These are phyloP conservation scores for Aspergillus pseudoglaucus DNA, from an alignment of 2,329 filamentous ascomycete genomes.

Conservation along the genomic window DNA sequence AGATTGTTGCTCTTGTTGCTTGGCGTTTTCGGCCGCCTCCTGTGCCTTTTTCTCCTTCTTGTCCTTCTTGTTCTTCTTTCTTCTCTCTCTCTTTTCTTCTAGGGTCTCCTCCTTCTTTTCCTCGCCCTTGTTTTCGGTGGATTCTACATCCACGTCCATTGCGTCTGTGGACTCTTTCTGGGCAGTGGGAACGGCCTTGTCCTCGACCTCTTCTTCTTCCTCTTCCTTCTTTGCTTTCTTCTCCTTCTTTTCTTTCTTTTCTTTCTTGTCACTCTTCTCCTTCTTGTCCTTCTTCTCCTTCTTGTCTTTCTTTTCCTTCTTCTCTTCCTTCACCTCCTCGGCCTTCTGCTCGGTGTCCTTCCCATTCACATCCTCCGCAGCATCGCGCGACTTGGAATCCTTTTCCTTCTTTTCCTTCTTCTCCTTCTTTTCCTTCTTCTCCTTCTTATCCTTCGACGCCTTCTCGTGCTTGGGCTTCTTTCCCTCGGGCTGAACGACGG, in stretches of 20 bases:
- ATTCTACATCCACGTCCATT: constrained; percentile 12
- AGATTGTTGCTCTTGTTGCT: constrained; percentile 21
- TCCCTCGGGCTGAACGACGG: constrained; percentile 19
- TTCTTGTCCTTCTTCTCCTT: constrained; percentile 9
- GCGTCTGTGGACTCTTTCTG: constrained; percentile 10
- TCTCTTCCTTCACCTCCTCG: constrained; percentile 5
- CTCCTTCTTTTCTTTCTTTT: constrained; percentile 12
- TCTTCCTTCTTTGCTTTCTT: constrained; percentile 11
- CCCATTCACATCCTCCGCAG: constrained; percentile 2
- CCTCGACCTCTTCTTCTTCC: constrained; percentile 6
- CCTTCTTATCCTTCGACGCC: constrained; percentile 17
- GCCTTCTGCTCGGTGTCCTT: constrained; percentile 3
- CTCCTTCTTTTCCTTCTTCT: constrained; percentile 19
- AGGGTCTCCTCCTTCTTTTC: constrained; percentile 6
- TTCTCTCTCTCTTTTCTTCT: constrained; percentile 12
- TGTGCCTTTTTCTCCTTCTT: constrained; percentile 23
- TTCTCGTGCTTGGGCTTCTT: constrained; percentile 30
- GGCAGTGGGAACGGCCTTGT: constrained; percentile 3
- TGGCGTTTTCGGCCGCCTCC: constrained; percentile 18
- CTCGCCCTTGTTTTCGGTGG: constrained; percentile 2
- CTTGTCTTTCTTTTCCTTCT: constrained; percentile 8
- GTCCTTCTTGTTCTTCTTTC: constrained; percentile 13
- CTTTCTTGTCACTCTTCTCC: constrained; percentile 11
- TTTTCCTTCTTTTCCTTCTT: constrained; percentile 18
- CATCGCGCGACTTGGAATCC: constrained; percentile 5